Conservation (phyloP, 2,329 filamentous ascomycete genomes). For the Calonectria leucothoes region DNA sequence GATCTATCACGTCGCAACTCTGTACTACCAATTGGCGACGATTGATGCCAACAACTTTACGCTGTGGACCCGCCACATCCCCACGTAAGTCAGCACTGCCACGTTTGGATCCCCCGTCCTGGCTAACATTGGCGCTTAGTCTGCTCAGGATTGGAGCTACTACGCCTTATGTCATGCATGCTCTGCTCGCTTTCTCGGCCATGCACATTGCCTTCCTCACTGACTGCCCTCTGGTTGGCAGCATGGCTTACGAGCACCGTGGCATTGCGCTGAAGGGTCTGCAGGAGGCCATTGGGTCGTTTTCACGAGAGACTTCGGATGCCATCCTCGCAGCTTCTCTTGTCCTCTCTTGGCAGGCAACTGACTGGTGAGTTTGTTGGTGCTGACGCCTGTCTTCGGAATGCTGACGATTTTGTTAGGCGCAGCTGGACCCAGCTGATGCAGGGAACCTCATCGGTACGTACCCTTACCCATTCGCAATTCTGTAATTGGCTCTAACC, state of each 20-base stretch:
- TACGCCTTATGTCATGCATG: slow-evolving; percentile 92
- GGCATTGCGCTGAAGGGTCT: slow-evolving; percentile 87
- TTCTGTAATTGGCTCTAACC: slow-evolving; percentile 30
- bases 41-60: slow-evolving; percentile 86
- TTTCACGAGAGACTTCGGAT: slow-evolving; percentile 89
- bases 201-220: slow-evolving; percentile 93
- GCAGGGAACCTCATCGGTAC: slow-evolving; percentile 88
- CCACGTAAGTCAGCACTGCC: slow-evolving; percentile 73
- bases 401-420: slow-evolving; percentile 64
- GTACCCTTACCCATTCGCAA: slow-evolving; percentile 45
- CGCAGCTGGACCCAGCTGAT: slow-evolving; percentile 93
- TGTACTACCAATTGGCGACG: slow-evolving; percentile 84
- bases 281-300: slow-evolving; percentile 86
- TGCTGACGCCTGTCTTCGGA: slow-evolving; percentile 4
- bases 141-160: slow-evolving; percentile 81
- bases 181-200: slow-evolving; percentile 92
- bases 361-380: slow-evolving; percentile 81
- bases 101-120: neutral
- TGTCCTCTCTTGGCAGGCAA: slow-evolving; percentile 94
- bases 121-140: slow-evolving; percentile 36
- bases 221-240: slow-evolving; percentile 84
- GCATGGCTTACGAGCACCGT: slow-evolving; percentile 90
- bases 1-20: slow-evolving; percentile 89
- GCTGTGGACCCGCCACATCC: slow-evolving; percentile 92
- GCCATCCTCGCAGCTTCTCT: slow-evolving; percentile 92